Base-by-base conservation (phyloP, 1,284 basidiomycete species). In the Malassezia sp. region DNA sequence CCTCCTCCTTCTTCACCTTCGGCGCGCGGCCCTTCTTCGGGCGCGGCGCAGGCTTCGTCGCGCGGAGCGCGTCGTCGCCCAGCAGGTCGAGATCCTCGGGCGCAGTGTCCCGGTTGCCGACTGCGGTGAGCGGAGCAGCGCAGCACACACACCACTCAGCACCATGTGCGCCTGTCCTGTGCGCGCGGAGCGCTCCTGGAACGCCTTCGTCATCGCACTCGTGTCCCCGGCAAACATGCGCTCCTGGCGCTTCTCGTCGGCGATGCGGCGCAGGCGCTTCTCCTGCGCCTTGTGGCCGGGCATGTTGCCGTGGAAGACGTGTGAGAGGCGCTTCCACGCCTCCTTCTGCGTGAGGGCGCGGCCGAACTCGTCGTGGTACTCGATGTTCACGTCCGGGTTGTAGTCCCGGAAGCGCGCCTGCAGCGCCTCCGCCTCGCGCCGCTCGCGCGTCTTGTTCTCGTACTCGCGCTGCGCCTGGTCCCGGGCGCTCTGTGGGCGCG, bases 311-410 rank as follows among this genome's bases (percentile, higher is more conserved):
- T 70, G 67, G 58, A 70, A 70, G 12, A 58, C 53, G 53, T 70
- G 67, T 35, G 57, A 60, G 11, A 70, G 59, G 20, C 57, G 52
- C 55, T 73, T 73, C 71, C 71, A 73, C 18, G 71, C 71, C 50
- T 99, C 93, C 75, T 96, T 96, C 26, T 82, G 81, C 20, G 84
- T 85, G 68, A 96, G 75, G 53, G 77, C 72, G 17, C 89, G 77
- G n/a, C 93, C 93, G 67, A 87, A 86, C 47, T 69, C 60, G 71
- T 99, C 93, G 58, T 91, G 84, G 72, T 97, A 99, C 49, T 84
- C 84, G 66, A 97, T 86, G 56, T 91, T 86, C 60, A 99, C 78
- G 71, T 93, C 89, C 1, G 93, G 93, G 72, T 90, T 93, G 76
- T 99, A 99, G 67, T 84, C 78, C 72, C 82, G 84, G 78, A 85